Conservation (phyloP, 306 rosid species). For the Leucaena leucocephala region DNA sequence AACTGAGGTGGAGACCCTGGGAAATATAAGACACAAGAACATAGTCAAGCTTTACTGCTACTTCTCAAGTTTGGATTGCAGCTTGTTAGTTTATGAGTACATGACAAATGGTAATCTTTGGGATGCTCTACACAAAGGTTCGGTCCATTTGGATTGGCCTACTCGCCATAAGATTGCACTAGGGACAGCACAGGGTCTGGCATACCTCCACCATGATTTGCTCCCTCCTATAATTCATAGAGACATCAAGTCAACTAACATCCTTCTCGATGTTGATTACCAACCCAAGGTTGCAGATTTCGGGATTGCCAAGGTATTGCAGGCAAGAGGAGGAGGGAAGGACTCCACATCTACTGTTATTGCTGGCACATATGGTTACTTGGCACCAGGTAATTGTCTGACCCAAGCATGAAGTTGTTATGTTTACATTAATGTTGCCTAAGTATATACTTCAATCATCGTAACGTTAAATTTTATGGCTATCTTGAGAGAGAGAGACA, state of each 20-base stretch:
- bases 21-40: constrained; percentile 89
- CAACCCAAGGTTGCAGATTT: constrained; percentile 96
- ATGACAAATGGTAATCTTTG: constrained; percentile 94
- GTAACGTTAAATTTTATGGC: neutral
- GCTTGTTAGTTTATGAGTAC: constrained; percentile 81
- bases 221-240: constrained; percentile 78
- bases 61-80: constrained; percentile 75
- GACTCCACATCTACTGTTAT: constrained; percentile 87
- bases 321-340: constrained; percentile 82
- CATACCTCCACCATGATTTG: constrained; percentile 96
- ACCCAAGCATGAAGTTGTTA: constrained; percentile 13
- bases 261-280: constrained; percentile 77
- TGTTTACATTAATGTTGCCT: neutral
- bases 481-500: neutral
- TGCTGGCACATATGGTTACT: constrained; percentile 93
- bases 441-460: neutral
- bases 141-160: constrained; percentile 83
- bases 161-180: constrained; percentile 80
- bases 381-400: constrained; percentile 80
- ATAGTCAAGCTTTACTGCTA: constrained; percentile 85
- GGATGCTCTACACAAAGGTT: constrained; percentile 87
- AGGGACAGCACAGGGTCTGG: constrained; percentile 87
- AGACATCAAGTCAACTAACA: constrained; percentile 89
- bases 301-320: constrained; percentile 96
- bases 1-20: constrained; percentile 92